These are phyloP conservation scores for Lipomyces yarrowii DNA, from an alignment of 1,139 yeast genomes.

Conservation along the genomic window DNA sequence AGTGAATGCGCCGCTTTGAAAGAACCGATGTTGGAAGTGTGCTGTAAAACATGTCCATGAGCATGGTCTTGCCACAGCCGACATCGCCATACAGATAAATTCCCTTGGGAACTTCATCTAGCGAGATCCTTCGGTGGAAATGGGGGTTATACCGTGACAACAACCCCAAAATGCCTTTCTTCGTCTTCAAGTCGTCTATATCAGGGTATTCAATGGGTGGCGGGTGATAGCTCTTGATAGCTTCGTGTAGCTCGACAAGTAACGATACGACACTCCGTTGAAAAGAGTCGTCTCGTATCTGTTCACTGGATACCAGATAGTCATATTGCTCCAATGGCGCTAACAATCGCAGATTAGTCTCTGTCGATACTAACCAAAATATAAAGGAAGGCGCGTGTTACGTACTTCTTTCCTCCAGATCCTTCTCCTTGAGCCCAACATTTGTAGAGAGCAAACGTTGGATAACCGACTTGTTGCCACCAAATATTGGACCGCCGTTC, in stretches of 20 bases:
- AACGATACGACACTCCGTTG: constrained; percentile 62
- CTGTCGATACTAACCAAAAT: neutral
- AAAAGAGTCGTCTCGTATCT: constrained; percentile 57
- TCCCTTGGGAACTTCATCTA: constrained; percentile 59
- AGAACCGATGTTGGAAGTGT: constrained; percentile 54
- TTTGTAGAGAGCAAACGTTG: neutral
- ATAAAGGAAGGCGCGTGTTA: neutral
- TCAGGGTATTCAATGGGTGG: constrained; percentile 57
- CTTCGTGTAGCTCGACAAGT: constrained; percentile 55
- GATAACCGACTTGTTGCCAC: neutral
- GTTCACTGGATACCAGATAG: constrained; percentile 47
- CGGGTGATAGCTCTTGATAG: constrained; percentile 55
- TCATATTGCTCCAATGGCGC: constrained; percentile 55
- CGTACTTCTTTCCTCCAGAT: neutral
- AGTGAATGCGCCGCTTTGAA: constrained; percentile 80
- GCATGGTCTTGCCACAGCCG: constrained; percentile 97
- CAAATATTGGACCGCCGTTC: neutral
- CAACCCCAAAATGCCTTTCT: constrained; percentile 46
- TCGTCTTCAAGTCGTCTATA: constrained; percentile 52
- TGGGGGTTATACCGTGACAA: constrained; percentile 9
- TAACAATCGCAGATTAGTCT: neutral
- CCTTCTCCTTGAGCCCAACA: neutral
- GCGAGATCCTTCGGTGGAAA: neutral
- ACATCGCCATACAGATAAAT: constrained; percentile 95
- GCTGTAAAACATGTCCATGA: constrained; percentile 87